phyloP scores from a whole-genome alignment of 139 green algal species.

The Chlamydomonas asymmetrica region DNA sequence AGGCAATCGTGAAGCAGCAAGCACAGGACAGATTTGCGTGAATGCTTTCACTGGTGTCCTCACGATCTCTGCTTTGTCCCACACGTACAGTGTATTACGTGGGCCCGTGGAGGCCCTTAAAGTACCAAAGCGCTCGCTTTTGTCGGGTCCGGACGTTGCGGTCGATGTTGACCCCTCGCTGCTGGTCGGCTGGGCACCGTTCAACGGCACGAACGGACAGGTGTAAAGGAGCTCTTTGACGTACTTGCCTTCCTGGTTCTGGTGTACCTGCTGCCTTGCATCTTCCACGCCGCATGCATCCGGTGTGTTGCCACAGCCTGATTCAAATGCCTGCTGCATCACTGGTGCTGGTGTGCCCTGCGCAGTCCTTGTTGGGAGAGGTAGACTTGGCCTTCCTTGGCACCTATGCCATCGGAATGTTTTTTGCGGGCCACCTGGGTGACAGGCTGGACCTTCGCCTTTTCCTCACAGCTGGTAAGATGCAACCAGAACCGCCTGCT shows the following conservation, averaged over 20 bases:
- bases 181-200: constrained; percentile 81
- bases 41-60: too few species aligned
- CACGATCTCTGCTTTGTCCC: too few species aligned
- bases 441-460: constrained; percentile 86
- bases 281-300: not conserved
- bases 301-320: not conserved
- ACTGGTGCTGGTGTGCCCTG: too few species aligned
- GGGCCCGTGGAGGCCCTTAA: too few species aligned
- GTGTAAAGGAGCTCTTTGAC: too few species aligned
- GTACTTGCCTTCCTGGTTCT: too few species aligned
- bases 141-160: constrained; percentile 1
- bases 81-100: too few species aligned
- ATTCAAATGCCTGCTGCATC: not conserved
- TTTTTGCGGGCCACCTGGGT: constrained; percentile 88
- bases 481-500: not conserved
- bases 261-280: not conserved
- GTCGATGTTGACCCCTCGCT: constrained; percentile 8
- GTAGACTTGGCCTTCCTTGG: constrained; percentile 92
- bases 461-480: constrained; percentile 77
- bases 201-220: constrained; percentile 78
- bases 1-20: constrained; percentile 16
- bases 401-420: constrained; percentile 92
- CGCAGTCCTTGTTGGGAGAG: constrained; percentile 76
- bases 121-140: too few species aligned
- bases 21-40: not conserved